These are phyloP conservation scores for Piromyces finnis DNA, from an alignment of 192 early-diverging fungal genomes.

Conservation along the genomic window DNA sequence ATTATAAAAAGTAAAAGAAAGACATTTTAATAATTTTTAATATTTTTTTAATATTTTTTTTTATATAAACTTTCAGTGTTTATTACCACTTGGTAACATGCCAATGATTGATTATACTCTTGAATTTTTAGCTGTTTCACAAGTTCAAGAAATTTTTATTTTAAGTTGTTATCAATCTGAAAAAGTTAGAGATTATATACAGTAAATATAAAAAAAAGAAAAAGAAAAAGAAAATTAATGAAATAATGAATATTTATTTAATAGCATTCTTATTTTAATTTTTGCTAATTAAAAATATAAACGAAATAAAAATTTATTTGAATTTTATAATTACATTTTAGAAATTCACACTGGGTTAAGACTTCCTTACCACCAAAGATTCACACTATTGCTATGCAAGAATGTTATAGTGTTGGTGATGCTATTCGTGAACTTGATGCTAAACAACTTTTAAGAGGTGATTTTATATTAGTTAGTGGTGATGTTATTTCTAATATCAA, in stretches of 20 bases:
- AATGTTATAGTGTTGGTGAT: slow-evolving; percentile 69
- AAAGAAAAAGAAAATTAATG: no score
- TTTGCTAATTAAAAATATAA: no score
- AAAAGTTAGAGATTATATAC: slow-evolving; percentile 63
- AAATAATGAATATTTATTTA: no score
- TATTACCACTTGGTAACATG: slow-evolving; percentile 86
- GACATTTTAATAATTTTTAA: no score
- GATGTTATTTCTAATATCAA: slow-evolving; percentile 84
- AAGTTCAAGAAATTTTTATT: slow-evolving; percentile 71
- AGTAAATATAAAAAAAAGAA: slow-evolving; percentile 17
- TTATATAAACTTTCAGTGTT: slow-evolving; percentile 30
- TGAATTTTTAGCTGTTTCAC: slow-evolving; percentile 73
- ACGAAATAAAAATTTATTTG: no score
- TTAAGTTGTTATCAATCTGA: slow-evolving; percentile 72
- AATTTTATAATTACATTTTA: no score
- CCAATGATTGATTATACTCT: slow-evolving; percentile 94
- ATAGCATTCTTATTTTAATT: no score
- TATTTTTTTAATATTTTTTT: not conserved
- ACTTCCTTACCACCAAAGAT: slow-evolving; percentile 44
- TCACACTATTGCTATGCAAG: slow-evolving; percentile 48
- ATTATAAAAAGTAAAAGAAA: no score
- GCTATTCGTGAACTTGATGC: slow-evolving; percentile 78
- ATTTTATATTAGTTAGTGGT: slow-evolving; percentile 84
- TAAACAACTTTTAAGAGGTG: slow-evolving; percentile 53
- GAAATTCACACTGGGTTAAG: slow-evolving; percentile 54